These are phyloP conservation scores for Sparassis latifolia DNA, from an alignment of 1,284 basidiomycete species.

Conservation along the genomic window DNA sequence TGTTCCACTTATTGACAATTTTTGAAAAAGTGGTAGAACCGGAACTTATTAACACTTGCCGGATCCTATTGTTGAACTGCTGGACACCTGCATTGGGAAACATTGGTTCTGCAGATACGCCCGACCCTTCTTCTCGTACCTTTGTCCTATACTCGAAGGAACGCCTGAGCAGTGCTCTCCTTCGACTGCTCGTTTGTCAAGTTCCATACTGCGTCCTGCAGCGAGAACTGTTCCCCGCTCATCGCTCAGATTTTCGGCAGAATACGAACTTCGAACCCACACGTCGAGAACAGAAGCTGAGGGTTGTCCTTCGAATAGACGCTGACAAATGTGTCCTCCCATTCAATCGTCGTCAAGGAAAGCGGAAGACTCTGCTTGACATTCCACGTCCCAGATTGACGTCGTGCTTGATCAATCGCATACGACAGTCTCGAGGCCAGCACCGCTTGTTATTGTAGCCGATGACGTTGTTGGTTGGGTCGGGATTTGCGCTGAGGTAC, in stretches of 20 bases:
- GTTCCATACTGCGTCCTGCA: conserved; percentile 98
- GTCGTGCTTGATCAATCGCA: conserved; percentile 99
- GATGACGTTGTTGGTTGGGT: conserved; percentile 97
- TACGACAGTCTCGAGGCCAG: conserved; percentile 98
- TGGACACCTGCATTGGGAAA: conserved; percentile 62
- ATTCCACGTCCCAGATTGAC: conserved; percentile 98
- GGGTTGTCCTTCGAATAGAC: conserved; percentile 99
- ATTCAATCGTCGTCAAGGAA: conserved; percentile 97
- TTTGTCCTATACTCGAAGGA: conserved; percentile 94
- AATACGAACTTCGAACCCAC: conserved; percentile 95
- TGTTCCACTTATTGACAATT: conserved; percentile 99
- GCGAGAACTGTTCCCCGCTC: conserved; percentile 92
- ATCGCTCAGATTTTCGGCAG: conserved; percentile 92
- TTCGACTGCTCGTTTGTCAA: conserved; percentile 94
- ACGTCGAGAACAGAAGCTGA: conserved; percentile 97
- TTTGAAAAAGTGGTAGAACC: conserved; percentile 99
- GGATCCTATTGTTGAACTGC: conserved; percentile 93
- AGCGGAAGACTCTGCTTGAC: conserved; percentile 96
- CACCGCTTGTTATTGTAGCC: conserved; percentile 99
- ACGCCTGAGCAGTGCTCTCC: conserved; percentile 96
- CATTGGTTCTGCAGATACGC: not conserved
- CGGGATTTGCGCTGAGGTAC: conserved; percentile 93
- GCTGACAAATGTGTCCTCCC: conserved; percentile 95
- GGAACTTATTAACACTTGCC: conserved; percentile 98
- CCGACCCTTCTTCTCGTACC: conserved; percentile 31